A percentile compares a stretch with the other conserved stretches of the same genome.
phyloP scores from a whole-genome alignment of 768 basidiomycete genomes.

The Podaxis rugospora region DNA sequence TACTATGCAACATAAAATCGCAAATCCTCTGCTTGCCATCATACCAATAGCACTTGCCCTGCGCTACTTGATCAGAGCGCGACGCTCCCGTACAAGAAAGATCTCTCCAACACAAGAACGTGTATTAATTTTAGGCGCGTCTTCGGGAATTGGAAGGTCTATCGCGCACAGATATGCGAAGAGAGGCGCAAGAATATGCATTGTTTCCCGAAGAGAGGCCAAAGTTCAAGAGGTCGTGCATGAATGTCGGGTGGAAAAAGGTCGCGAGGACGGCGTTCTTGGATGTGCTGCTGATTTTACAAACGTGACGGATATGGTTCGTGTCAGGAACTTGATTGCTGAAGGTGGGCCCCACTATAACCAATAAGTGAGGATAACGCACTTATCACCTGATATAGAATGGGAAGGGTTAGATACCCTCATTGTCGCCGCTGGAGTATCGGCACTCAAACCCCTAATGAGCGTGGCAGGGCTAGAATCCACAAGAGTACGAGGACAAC shows the following conservation, averaged over 20 bases:
- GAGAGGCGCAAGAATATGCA: conserved; percentile 70
- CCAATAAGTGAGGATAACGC: not conserved
- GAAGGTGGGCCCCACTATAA: conserved; percentile 38
- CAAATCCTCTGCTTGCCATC: conserved; percentile 16
- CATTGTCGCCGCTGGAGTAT: conserved; percentile 79
- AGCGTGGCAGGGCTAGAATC: conserved; percentile 57
- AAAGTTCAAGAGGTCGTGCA: conserved; percentile 53
- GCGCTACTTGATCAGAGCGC: conserved; percentile 15
- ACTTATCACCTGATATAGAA: conserved; percentile 35
- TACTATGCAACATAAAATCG: not conserved
- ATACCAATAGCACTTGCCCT: conserved; percentile 21
- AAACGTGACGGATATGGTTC: conserved; percentile 61
- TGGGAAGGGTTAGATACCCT: conserved; percentile 85
- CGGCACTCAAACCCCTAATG: conserved; percentile 73
- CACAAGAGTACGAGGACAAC: conserved; percentile 7
- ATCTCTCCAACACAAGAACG: conserved; percentile 53
- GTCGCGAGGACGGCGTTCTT: conserved; percentile 34
- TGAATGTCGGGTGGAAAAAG: conserved; percentile 43
- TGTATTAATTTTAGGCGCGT: conserved; percentile 78
- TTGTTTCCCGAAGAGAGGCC: conserved; percentile 62
- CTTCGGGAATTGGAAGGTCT: conserved; percentile 74
- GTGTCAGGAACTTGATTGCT: conserved; percentile 47
- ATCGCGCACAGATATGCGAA: conserved; percentile 68
- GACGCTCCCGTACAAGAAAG: conserved; percentile 26
- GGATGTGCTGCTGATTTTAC: conserved; percentile 61